Conservation (phyloP, 2,329 filamentous ascomycete genomes). For the Aspergillus sp. region DNA sequence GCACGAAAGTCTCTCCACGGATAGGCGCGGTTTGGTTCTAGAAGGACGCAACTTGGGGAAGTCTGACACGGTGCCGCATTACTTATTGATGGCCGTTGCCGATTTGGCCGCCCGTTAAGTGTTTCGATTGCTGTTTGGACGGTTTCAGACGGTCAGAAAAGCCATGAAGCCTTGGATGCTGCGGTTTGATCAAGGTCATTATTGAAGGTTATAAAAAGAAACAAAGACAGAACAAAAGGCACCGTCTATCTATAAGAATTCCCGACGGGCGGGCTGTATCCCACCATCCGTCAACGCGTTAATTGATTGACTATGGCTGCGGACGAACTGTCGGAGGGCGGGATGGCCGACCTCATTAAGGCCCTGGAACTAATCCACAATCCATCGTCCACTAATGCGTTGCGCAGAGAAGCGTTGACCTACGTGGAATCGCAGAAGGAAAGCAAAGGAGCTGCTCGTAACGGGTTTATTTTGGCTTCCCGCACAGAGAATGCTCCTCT, state of each 20-base stretch:
- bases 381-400: constrained; percentile 68
- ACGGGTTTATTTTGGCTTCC: constrained; percentile 75
- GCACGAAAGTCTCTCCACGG: no score
- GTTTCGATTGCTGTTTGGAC: neutral
- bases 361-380: constrained; percentile 84
- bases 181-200: constrained; percentile 3
- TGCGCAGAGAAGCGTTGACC: constrained; percentile 70
- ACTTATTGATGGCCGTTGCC: neutral
- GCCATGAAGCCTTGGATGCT: constrained; percentile 7
- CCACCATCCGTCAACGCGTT: neutral
- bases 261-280: no score
- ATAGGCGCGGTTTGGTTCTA: neutral
- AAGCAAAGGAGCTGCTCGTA: constrained; percentile 67
- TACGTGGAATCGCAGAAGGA: constrained; percentile 83
- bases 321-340: constrained; percentile 28
- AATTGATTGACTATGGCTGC: constrained; percentile 21
- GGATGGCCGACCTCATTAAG: constrained; percentile 56
- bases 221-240: neutral
- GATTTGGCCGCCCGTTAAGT: constrained; percentile 1
- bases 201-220: neutral
- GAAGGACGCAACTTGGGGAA: neutral
- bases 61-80: neutral
- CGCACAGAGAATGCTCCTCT: constrained; percentile 67
- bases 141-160: neutral
- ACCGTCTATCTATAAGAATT: no score